Base-by-base conservation (phyloP, 208 protist genomes). In the Wallacemonas sp. region DNA sequence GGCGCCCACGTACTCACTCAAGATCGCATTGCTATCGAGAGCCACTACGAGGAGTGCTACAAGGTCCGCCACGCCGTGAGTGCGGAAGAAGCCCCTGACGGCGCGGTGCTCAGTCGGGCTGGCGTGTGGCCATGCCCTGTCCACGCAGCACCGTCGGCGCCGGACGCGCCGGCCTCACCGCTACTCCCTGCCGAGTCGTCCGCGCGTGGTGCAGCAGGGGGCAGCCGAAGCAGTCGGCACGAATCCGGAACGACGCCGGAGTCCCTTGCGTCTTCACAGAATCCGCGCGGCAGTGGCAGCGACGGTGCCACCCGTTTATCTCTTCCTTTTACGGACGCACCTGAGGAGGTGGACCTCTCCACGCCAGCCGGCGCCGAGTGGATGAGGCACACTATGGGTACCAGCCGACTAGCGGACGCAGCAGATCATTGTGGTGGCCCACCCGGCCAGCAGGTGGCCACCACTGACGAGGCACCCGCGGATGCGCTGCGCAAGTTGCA, bases 11-110 rank as follows among this genome's bases (percentile, higher is more conserved):
- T 30, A 0, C 24, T 71, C 4, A 61, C 79, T 15, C 66, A 70
- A 5, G 63, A 71, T 54, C 60, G 65, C 22, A 54, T 74, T 27
- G 39, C 42, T 21, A 55, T 62, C 30, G 78, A 79, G 78, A 26
- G 29, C 2, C 64, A 64, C 46, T 74, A 55, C 48, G 68, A 76
- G 62, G 78, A 76, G 57, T 63, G 36, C 68, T 83, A 71, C 57
- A 62, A 52, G 44, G 73, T 8, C 33, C 50, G 38, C 2, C 46
- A 48, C 33, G 10, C 50, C 21, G 42, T 41, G 21, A 59, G 30
- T 21, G 53, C 53, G 9, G 38, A 59, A 9, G 38, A 59, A 12
- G 38, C 27, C 53, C 29, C 53, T 13, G 27, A 13, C 30, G 12
- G 27, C 8, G n/a, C n/a, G 19, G 15, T 53, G n/a, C n/a, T 53